These are phyloP conservation scores for Lotmaria passim DNA, from an alignment of 208 protist genomes.

Conservation along the genomic window DNA sequence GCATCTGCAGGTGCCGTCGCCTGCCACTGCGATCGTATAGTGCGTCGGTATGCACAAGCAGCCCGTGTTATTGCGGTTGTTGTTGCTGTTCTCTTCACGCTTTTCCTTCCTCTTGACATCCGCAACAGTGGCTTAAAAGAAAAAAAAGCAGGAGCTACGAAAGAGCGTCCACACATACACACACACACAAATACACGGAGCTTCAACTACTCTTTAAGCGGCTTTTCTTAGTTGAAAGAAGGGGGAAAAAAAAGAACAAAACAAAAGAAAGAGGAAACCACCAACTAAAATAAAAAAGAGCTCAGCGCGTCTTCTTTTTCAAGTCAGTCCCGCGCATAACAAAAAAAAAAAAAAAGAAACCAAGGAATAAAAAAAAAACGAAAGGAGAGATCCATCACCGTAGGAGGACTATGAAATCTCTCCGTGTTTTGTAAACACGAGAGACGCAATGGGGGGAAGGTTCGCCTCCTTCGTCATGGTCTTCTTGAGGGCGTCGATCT, in stretches of 20 bases:
- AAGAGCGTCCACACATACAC: not conserved
- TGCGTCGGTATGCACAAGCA: no score
- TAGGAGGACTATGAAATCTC: slow-evolving; percentile 40
- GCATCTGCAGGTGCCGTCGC: no score
- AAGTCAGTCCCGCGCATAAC: not conserved
- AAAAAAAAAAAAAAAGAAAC: slow-evolving; percentile 1
- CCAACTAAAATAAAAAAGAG: not conserved
- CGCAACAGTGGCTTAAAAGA: no score
- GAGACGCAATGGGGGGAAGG: slow-evolving; percentile 37
- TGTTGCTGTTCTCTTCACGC: not conserved
- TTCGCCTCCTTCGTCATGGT: slow-evolving; percentile 36
- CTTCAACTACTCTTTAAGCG: no score
- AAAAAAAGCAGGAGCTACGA: no score
- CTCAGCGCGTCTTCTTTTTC: no score
- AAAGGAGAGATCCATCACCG: not conserved
- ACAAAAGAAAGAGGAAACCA: no score
- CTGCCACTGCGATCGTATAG: no score
- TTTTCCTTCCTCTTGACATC: no score
- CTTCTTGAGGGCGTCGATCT: slow-evolving; percentile 58
- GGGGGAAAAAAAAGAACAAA: no score
- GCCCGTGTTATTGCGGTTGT: no score
- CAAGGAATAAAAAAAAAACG: slow-evolving; percentile 2
- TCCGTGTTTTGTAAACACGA: slow-evolving; percentile 74
- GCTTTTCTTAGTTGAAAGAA: no score
- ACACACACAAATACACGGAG: slow-evolving; percentile 9